Conservation (phyloP, 2,329 filamentous ascomycete genomes). For the Alternaria atra region DNA sequence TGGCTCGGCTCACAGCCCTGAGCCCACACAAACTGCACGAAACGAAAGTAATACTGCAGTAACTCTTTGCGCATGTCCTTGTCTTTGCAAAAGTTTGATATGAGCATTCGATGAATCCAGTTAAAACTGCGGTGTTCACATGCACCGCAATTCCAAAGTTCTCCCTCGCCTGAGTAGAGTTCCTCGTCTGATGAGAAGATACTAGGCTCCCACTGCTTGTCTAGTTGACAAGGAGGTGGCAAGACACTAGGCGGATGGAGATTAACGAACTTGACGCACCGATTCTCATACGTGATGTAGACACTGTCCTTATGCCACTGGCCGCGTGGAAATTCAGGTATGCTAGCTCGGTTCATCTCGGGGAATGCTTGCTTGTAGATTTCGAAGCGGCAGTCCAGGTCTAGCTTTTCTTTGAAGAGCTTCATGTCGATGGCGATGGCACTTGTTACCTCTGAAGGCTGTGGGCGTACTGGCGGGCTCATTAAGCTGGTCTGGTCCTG, state of each 20-base stretch:
- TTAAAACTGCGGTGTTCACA: too few species aligned
- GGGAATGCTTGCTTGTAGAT: slow-evolving; percentile 1
- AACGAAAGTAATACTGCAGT: not conserved
- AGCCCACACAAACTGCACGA: not conserved
- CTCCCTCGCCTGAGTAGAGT: too few species aligned
- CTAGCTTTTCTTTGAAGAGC: not conserved
- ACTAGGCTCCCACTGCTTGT: not conserved
- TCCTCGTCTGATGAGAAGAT: not conserved
- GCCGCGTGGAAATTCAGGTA: not conserved
- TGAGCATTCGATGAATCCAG: too few species aligned
- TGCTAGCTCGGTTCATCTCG: not conserved
- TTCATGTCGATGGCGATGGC: not conserved
- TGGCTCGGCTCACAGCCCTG: not conserved
- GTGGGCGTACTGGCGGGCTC: not conserved
- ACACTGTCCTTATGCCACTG: not conserved
- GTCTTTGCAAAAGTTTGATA: not conserved
- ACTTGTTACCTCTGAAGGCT: not conserved
- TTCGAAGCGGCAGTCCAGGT: not conserved
- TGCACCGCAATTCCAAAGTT: too few species aligned
- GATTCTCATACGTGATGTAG: not conserved
- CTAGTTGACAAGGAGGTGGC: not conserved
- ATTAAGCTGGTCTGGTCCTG: not conserved
- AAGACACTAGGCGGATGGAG: not conserved
- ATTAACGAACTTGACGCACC: not conserved
- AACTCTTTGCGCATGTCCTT: not conserved